Evolutionary conservation across 768 basidiomycete genomes (phyloP).

Genomic region (Asterophora parasitica): DNA sequence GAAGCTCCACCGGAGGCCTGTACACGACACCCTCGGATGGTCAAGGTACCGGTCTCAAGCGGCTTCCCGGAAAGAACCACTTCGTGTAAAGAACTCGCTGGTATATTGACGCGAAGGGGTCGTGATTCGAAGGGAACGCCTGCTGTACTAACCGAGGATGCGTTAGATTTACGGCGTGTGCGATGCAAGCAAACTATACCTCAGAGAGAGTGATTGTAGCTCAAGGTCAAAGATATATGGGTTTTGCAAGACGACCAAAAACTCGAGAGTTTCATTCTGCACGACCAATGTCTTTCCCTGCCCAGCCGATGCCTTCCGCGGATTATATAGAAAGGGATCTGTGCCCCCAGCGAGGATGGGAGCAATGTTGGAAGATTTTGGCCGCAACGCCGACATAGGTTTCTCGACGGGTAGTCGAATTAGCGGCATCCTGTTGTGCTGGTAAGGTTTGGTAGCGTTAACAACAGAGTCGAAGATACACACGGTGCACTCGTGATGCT

Average conservation of each 20-base stretch:
- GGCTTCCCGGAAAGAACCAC: constrained; percentile 69
- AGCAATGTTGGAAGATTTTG: constrained; percentile 32
- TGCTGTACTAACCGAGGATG: constrained; percentile 54
- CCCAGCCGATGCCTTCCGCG: constrained; percentile 54
- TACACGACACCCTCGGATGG: constrained; percentile 73
- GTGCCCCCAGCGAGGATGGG: constrained; percentile 54
- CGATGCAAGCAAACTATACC: constrained; percentile 40
- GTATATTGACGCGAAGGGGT: constrained; percentile 59
- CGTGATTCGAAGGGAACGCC: constrained; percentile 72
- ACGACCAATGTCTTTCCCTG: constrained; percentile 68
- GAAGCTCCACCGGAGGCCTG: constrained; percentile 69
- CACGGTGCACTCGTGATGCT: constrained; percentile 79
- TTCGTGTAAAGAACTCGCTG: constrained; percentile 70
- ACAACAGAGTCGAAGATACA: constrained; percentile 19
- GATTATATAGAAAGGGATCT: constrained; percentile 92
- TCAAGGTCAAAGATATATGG: constrained; percentile 92
- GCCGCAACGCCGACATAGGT: constrained; percentile 48
- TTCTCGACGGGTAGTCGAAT: constrained; percentile 74
- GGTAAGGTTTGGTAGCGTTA: constrained; percentile 9
- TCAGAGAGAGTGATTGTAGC: constrained; percentile 72
- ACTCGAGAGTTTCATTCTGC: constrained; percentile 78
- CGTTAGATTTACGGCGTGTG: constrained; percentile 2
- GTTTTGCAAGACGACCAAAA: constrained; percentile 82
- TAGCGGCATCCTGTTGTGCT: constrained; percentile 51
- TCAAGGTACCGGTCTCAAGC: constrained; percentile 57